Base-by-base conservation (phyloP, 371 early-diverging fungal genomes). In the Parasitella parasitica region DNA sequence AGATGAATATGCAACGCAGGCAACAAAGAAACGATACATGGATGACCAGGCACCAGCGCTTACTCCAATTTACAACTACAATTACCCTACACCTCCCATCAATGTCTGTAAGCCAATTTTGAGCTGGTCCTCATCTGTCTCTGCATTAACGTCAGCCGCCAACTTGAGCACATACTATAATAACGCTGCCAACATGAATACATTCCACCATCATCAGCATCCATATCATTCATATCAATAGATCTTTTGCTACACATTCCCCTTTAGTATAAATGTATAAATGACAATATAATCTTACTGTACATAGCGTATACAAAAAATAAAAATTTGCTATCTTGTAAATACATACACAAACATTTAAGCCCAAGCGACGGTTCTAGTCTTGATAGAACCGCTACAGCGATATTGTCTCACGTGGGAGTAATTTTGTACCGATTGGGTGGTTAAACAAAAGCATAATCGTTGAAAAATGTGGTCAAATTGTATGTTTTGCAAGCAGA, bases 121-220 rank as follows among this genome's bases (percentile, higher is more conserved):
- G 66, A 77, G 77, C 70, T 77, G 77, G 77, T 76, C 77, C 59
- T 76, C 76, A 63, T 76, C 76, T 58, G 52, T 58, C 27, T 57
- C 57, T 57, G 57, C 57, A 20, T 49, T 49, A 49, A 13, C 49
- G 34, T 52, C 52, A 52, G 34, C 52, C 26, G 28, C 34, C 52
- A 52, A 32, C 34, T 13, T 43, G 22, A 43, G 22, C 12, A 43
- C 43, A 50, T 50, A 50, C 28, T 50, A 50, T 27, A 26, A 26
- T 36, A 37, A 22, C 35, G 32, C 51, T 22, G 18, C 52, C 30
- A 43, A 43, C 43, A 22, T 43, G 43, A 43, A 43, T 43, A 22
- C 43, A 43, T 43, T 43, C 9, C 43, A 43, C 22, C 43, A 43
- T 43, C 43, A 43, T 43, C 43, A 18, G 11, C 20, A 43, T 20